A percentile compares a stretch with the other conserved stretches of the same genome.
Evolutionary conservation across 2,329 filamentous ascomycete species (phyloP).

Genomic region (Sarocladiaceae sp.): DNA sequence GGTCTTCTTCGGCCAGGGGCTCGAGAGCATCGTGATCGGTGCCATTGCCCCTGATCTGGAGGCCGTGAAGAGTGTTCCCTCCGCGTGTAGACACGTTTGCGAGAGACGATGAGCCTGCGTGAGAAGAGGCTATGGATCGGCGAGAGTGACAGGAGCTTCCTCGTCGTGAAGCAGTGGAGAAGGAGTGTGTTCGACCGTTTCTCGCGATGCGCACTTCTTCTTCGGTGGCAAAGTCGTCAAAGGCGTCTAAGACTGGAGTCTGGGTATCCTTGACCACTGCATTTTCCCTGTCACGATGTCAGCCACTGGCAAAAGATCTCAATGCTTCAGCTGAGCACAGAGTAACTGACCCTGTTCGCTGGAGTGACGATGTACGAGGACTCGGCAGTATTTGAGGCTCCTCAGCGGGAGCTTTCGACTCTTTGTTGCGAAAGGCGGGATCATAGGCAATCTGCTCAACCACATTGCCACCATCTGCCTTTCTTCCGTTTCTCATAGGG

Average conservation of each 20-base stretch:
- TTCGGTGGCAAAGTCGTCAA: slow-evolving; percentile 8
- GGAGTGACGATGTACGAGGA: not conserved
- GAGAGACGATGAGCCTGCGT: too few species aligned
- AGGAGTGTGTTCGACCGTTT: slow-evolving; percentile 1
- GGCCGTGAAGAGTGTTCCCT: slow-evolving; percentile 12
- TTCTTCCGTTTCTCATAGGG: not conserved
- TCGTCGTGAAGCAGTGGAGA: not conserved
- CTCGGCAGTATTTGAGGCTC: not conserved
- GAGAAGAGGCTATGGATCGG: not conserved
- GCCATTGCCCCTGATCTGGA: slow-evolving; percentile 17
- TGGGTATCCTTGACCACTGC: not conserved
- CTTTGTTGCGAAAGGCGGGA: not conserved
- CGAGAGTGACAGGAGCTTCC: slow-evolving; percentile 1
- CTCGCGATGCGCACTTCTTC: not conserved
- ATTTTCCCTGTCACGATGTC: not conserved
- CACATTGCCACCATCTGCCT: not conserved
- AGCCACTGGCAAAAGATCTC: not conserved
- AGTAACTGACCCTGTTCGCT: not conserved
- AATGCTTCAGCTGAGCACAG: not conserved
- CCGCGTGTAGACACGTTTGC: not conserved
- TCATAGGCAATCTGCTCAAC: slow-evolving; percentile 6
- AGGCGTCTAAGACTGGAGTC: not conserved
- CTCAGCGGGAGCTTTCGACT: not conserved
- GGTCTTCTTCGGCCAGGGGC: slow-evolving; percentile 28
- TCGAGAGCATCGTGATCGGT: slow-evolving; percentile 24